phyloP scores from a whole-genome alignment of 2,329 filamentous ascomycete species.

The Ascocoryne sarcoides region DNA sequence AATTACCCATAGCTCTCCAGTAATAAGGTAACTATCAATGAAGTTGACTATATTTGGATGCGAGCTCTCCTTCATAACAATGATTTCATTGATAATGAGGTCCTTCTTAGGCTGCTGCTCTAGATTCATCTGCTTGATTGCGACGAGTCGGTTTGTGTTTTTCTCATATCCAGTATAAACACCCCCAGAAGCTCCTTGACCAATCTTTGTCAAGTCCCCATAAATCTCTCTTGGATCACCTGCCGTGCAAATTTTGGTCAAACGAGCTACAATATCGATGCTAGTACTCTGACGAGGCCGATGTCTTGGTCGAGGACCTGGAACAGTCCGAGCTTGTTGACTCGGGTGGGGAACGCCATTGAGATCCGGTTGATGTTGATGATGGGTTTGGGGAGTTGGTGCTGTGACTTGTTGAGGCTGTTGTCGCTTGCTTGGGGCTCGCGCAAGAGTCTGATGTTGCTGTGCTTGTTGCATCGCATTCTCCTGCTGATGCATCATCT shows the following conservation, averaged over 20 bases:
- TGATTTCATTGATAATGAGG: conserved; percentile 95
- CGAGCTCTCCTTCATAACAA: conserved; percentile 98
- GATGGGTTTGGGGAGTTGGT: conserved; percentile 44
- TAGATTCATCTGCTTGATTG: conserved; percentile 99
- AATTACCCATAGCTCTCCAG: conserved; percentile 91
- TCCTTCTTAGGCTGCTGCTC: conserved; percentile 99
- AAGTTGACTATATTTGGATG: conserved; percentile 99
- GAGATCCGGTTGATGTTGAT: conserved; percentile 29
- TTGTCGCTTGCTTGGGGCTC: conserved; percentile 66
- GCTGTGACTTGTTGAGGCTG: conserved; percentile 40
- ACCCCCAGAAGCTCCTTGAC: conserved; percentile 91
- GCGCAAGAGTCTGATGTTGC: conserved; percentile 56
- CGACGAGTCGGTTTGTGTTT: conserved; percentile 77
- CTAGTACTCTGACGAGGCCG: conserved; percentile 70
- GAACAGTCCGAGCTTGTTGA: conserved; percentile 32
- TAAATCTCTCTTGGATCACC: conserved; percentile 87
- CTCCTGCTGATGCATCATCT: conserved; percentile 70
- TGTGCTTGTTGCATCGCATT: conserved; percentile 65
- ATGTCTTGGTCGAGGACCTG: conserved; percentile 62
- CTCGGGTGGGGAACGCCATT: conserved; percentile 32
- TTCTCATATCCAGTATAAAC: conserved; percentile 88
- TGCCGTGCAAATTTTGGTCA: conserved; percentile 84
- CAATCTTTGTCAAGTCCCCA: conserved; percentile 84
- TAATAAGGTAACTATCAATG: conserved; percentile 89
- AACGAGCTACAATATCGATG: conserved; percentile 71